phyloP scores from a whole-genome alignment of 768 basidiomycete species.

The Boletus eberwhitei region DNA sequence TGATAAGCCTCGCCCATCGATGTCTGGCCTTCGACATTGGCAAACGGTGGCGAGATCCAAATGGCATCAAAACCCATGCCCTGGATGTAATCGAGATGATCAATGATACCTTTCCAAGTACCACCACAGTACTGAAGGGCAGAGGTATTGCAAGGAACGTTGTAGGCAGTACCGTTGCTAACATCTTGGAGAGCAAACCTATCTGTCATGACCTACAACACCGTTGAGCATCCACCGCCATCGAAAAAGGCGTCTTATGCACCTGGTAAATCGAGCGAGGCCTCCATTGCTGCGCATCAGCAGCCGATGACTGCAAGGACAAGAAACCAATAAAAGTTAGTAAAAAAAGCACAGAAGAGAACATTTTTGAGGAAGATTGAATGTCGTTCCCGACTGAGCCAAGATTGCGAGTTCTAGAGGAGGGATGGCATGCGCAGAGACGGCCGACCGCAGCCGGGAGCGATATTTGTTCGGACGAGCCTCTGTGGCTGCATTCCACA shows the following conservation, averaged over 20 bases:
- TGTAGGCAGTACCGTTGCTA: slow-evolving; percentile 24
- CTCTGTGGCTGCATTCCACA: slow-evolving; percentile 14
- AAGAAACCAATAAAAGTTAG: slow-evolving; percentile 8
- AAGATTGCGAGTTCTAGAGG: neutral
- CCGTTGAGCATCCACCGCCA: neutral
- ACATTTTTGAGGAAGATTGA: slow-evolving; percentile 4
- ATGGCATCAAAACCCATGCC: slow-evolving; percentile 60
- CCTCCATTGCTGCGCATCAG: slow-evolving; percentile 48
- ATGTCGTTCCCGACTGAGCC: neutral
- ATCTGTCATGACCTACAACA: slow-evolving; percentile 48
- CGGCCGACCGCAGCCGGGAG: neutral
- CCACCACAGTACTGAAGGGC: slow-evolving; percentile 55
- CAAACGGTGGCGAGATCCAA: slow-evolving; percentile 56
- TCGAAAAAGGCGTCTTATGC: neutral
- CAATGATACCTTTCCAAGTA: slow-evolving; percentile 49
- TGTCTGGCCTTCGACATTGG: slow-evolving; percentile 46
- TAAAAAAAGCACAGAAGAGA: slow-evolving; percentile 4
- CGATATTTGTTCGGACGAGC: slow-evolving; percentile 4
- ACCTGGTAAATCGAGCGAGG: slow-evolving; percentile 55
- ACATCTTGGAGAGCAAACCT: slow-evolving; percentile 53
- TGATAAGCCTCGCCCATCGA: slow-evolving; percentile 57
- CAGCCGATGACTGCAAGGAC: slow-evolving; percentile 24
- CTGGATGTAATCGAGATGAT: slow-evolving; percentile 61
- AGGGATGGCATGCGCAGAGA: slow-evolving; percentile 2
- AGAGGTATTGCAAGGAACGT: slow-evolving; percentile 42